Evolutionary conservation across 192 early-diverging fungal genomes (phyloP), one percentile per base, ranked within the genome.

Genomic region (Gigaspora rosea): DNA sequence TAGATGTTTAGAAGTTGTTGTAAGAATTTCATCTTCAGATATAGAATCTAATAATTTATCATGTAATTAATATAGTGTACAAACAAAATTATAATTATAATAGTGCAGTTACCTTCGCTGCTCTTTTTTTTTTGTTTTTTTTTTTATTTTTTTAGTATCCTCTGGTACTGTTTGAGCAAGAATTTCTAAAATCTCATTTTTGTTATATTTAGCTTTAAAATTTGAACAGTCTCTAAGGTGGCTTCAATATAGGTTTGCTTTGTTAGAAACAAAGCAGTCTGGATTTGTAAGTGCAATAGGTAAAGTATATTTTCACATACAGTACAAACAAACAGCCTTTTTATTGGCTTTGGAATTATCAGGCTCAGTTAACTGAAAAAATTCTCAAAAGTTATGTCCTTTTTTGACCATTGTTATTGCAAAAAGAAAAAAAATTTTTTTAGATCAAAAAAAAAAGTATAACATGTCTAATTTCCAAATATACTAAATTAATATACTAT

Each of bases 251-350:
- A 70, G 49, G n/a, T 49, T 10, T 70, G 48, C 48, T 47, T 51
- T 50, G 16, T 70, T 70, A 70, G 48, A 27, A 18, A 70, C 22
- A 51, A 27, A 52, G 27, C 68, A 70, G n/a, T 50, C 48, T 20
- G n/a, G n/a, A 20, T 70, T 70, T 49, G 48, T 41, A 41, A 41
- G 5, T 3, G 5, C 36, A 41, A 41, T 5, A 41, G 36, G 5
- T 41, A 41, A 59, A 59, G 58, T 59, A 22, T 59, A 22, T 22
- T 59, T 59, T 22, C n/a, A 27, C 20, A 59, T 32, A 59, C 20
- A 59, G 0, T 4, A 59, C 8, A 59, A 59, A 59, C 8, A 59
- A 27, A 59, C 58, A 20, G 58, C 58, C 20, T 59, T 59, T 59
- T 59, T 59, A n/a, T 59, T 59, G 0, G 58, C 27, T 59, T 32